Evolutionary conservation across 768 basidiomycete genomes (phyloP).

Genomic region (Rickenella mellea): DNA sequence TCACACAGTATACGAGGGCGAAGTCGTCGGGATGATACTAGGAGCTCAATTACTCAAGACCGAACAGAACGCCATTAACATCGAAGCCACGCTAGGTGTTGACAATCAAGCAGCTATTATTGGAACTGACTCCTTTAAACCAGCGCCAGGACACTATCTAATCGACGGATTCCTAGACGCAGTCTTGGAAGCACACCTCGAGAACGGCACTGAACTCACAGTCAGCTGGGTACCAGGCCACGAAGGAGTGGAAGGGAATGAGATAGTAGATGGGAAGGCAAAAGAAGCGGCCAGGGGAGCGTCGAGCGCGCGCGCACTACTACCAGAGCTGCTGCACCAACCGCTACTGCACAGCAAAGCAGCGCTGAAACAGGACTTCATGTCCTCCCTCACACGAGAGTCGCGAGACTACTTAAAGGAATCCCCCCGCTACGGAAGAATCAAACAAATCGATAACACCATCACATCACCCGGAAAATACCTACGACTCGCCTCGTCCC

Average conservation of each 20-base stretch:
- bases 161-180: constrained; percentile 3
- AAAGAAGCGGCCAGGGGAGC: constrained; percentile 3
- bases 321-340: background rate
- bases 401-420: no score
- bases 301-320: background rate
- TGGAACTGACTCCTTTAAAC: background rate
- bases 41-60: constrained; percentile 1
- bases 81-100: background rate
- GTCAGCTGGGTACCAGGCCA: constrained; percentile 9
- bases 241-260: constrained; percentile 5
- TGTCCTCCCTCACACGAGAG: background rate
- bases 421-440: no score
- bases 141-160: constrained; percentile 3
- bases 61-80: no score
- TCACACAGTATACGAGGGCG: constrained; percentile 9
- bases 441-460: background rate
- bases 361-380: constrained; percentile 5
- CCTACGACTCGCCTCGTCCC: background rate
- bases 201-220: background rate
- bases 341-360: constrained; percentile 5
- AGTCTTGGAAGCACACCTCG: no score
- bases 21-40: constrained; percentile 4
- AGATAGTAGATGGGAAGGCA: constrained; percentile 5
- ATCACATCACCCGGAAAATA: background rate
- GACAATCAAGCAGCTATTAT: constrained; percentile 7